Evolutionary conservation across 2,329 filamentous ascomycete species (phyloP).

Genomic region (Pseudocercospora ulei): DNA sequence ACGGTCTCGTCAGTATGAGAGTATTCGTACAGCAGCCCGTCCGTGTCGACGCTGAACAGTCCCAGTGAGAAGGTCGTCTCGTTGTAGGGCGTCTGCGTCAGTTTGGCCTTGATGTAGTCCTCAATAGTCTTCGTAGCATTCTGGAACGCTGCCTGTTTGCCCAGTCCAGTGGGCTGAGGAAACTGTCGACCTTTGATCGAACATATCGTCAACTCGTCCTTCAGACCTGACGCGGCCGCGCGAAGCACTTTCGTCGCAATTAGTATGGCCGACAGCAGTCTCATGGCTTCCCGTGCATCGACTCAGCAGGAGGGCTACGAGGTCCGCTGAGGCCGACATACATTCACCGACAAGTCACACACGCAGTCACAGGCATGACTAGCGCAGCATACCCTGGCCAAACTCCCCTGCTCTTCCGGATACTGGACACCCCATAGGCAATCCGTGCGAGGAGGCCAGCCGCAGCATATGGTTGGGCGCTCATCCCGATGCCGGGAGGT

Average conservation of each 20-base stretch:
- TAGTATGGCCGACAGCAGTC: conserved; percentile 1
- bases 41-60: conserved; percentile 17
- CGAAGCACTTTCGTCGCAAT: not conserved
- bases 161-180: conserved; percentile 14
- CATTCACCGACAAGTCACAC: not conserved
- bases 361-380: not conserved
- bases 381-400: not conserved
- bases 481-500: too few species aligned
- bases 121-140: conserved; percentile 14
- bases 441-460: too few species aligned
- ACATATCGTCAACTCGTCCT: conserved; percentile 13
- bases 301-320: not conserved
- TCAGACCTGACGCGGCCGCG: not conserved
- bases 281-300: not conserved
- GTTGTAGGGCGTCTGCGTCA: conserved; percentile 17
- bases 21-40: conserved; percentile 16
- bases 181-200: conserved; percentile 23
- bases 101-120: conserved; percentile 15
- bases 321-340: not conserved
- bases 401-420: not conserved
- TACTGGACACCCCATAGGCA: too few species aligned
- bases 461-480: too few species aligned
- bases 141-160: conserved; percentile 13
- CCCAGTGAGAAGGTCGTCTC: conserved; percentile 21
- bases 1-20: conserved; percentile 17